A percentile compares a stretch with the other conserved stretches of the same genome.
Evolutionary conservation across 305 asterid species (phyloP).

Genomic region (Rubia balearica): DNA sequence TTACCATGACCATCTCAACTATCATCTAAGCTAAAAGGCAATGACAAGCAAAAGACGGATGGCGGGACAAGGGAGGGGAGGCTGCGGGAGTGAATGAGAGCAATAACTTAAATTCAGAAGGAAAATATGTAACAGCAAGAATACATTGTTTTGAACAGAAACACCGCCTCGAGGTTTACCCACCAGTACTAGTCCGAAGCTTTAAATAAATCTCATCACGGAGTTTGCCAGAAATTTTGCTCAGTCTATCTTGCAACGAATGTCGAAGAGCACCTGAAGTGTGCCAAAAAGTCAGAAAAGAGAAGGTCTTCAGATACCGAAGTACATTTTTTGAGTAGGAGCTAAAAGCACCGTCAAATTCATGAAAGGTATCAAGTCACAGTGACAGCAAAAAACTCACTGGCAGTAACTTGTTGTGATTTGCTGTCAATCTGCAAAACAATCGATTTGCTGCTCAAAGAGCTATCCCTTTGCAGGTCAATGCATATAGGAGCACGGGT

Average conservation of each 20-base stretch:
- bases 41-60: neutral
- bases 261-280: slow-evolving; percentile 87
- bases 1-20: neutral
- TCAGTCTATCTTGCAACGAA: slow-evolving; percentile 83
- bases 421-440: slow-evolving; percentile 89
- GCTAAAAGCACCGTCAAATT: neutral
- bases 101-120: neutral
- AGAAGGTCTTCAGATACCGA: neutral
- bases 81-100: neutral
- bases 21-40: too few species aligned
- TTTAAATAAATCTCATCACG: slow-evolving; percentile 86
- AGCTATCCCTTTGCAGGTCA: slow-evolving; percentile 78
- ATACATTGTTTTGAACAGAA: neutral
- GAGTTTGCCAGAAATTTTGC: slow-evolving; percentile 79
- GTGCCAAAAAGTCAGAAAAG: slow-evolving; percentile 16
- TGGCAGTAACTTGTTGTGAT: slow-evolving; percentile 84
- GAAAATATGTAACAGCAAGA: too few species aligned
- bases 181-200: slow-evolving; percentile 96
- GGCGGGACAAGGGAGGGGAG: too few species aligned
- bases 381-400: slow-evolving; percentile 40
- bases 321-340: neutral
- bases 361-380: neutral
- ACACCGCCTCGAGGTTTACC: slow-evolving; percentile 6
- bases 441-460: slow-evolving; percentile 83
- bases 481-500: slow-evolving; percentile 98